Evolutionary conservation across 2,329 filamentous ascomycete species (phyloP), one percentile per base, ranked within the genome.

Genomic region (Alternaria sp.): DNA sequence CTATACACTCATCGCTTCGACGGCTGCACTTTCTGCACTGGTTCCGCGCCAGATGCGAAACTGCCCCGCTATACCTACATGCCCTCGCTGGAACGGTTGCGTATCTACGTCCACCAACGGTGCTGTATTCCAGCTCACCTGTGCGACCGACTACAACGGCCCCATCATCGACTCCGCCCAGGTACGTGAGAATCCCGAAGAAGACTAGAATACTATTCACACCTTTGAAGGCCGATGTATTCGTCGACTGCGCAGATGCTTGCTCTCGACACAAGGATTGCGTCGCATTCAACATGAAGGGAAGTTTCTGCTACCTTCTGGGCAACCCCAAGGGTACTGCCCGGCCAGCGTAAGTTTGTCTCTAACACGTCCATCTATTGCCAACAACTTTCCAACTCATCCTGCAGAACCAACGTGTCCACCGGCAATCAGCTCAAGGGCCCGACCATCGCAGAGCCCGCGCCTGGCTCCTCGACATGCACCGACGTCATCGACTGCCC

Each of bases 221-320:
- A 20, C n/a, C 11, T 7, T 18, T 10, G 2, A 26, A 69, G 66
- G 59, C 66, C 11, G 25, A n/a, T 6, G 12, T 47, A 9, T 65
- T 65, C 21, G 44, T 54, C 11, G 54, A 69, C 18, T 69, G 66
- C 33, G 47, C 60, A 14, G 65, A 64, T n/a, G 44, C 59, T n/a
- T 69, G 66, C 55, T 49, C 64, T 12, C 25, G 50, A 14, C 41
- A 18, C 18, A 12, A 50, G 2, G 20, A 44, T 21, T 69, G 66
- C 59, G 44, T 57, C 11, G 64, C 51, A 10, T 55, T 67, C 41
- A 67, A 67, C 44, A 46, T 56, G 21, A 65, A 65, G 30, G 57
- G 47, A 18, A 37, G 54, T 10, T 65, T 61, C 54, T 69, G 66
- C 62, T 67, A 69, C 55, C 60, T 67, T 21, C 54, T 69, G 23